phyloP scores from a whole-genome alignment of 768 basidiomycete genomes.

The Botryobasidium botryosum region DNA sequence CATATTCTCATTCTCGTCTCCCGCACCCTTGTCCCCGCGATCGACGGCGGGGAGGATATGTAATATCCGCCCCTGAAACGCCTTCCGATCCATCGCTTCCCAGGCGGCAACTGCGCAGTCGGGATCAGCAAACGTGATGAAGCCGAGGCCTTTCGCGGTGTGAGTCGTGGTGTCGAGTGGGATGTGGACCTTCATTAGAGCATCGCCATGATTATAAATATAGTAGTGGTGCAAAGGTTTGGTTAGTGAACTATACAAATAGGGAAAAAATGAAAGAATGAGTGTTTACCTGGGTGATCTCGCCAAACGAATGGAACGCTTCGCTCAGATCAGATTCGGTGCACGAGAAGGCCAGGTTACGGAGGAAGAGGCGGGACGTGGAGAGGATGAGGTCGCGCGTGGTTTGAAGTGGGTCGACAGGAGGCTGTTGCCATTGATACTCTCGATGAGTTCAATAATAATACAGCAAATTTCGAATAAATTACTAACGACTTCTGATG shows the following conservation, averaged over 20 bases:
- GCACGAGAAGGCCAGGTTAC: conserved; percentile 86
- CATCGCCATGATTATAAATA: background rate
- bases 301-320: conserved; percentile 52
- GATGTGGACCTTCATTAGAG: conserved; percentile 41
- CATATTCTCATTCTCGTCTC: conserved; percentile 20
- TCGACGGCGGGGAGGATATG: conserved; percentile 81
- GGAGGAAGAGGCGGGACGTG: conserved; percentile 73
- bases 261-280: conserved; percentile 6
- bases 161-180: conserved; percentile 32
- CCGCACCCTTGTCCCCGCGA: conserved; percentile 21
- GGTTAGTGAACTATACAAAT: conserved; percentile 1
- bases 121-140: conserved; percentile 33
- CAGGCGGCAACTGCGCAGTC: conserved; percentile 49
- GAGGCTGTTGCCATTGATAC: background rate
- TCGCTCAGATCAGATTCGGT: conserved; percentile 49
- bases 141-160: conserved; percentile 44
- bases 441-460: no score
- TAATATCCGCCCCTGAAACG: conserved; percentile 81
- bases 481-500: no score
- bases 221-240: background rate
- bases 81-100: conserved; percentile 57
- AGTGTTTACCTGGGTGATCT: conserved; percentile 49
- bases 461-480: no score
- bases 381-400: conserved; percentile 39
- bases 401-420: conserved; percentile 12